Base-by-base conservation (phyloP, 805 yeast genomes). In the Saturnispora silvae region DNA sequence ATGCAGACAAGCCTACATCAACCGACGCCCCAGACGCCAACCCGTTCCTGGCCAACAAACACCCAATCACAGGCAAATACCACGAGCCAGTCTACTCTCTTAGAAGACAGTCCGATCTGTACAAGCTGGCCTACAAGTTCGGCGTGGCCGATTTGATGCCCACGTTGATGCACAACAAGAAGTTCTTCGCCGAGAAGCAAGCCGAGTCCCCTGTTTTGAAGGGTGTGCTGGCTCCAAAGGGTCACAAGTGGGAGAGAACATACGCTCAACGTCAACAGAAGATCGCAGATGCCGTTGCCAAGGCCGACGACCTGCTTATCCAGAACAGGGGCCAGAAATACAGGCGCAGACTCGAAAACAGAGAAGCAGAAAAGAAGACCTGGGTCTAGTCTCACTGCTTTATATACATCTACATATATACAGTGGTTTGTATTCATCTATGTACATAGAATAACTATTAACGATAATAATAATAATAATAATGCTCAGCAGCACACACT, bases 111-210 rank as follows among this genome's bases (percentile, higher is more conserved):
- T 75, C 87, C 15, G 95, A 79, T 45, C 62, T 87, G 37, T 85
- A 70, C 67, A 87, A 87, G 60, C 60, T 81, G 52, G 96, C 96
- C 2, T 68, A 73, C 53, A 72, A 77, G 49, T 81, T 72, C 49
- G 96, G 96, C n/a, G 66, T 87, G 5, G 67, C 75, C 28, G 85
- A 81, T 42, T 63, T 84, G 41, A 63, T 87, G 56, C 96, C 96
- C 20, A 66, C 72, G 20, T 53, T 74, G 33, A 70, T 72, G 33
- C 69, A 70, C 46, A 49, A 53, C 47, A 80, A 80, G 67, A 71
- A 67, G 57, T 81, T 86, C 73, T 83, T 70, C 61, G 75, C 75
- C 52, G 92, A 83, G 45, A 84, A 82, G 59, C 81, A 78, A 58
- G 67, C 70, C 31, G 65, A 70, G 43, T 79, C 81, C 64, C 69